phyloP scores from a whole-genome alignment of 345 rosid species.

The Sonneratia alba region DNA sequence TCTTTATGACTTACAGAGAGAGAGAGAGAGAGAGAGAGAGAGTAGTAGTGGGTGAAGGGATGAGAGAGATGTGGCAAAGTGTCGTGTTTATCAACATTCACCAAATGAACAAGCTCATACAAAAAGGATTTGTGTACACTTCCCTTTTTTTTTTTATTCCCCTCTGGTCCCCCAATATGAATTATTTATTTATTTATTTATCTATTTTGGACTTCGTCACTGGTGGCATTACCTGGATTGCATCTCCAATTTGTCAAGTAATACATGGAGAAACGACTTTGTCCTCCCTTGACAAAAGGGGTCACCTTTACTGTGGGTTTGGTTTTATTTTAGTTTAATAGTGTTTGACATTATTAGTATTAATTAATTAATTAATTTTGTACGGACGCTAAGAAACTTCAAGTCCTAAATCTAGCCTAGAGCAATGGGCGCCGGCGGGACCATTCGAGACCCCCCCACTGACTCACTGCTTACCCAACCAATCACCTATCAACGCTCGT shows the following conservation, averaged over 20 bases:
- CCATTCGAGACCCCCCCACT: no score
- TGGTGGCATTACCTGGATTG: not conserved
- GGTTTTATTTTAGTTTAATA: no score
- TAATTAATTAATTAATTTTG: no score
- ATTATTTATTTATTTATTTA: no score
- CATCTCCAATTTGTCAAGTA: constrained; percentile 1
- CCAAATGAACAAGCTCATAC: not conserved
- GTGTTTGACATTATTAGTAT: no score
- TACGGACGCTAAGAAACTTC: no score
- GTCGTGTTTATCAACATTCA: constrained; percentile 5
- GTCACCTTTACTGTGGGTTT: not conserved
- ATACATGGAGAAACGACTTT: constrained; percentile 1
- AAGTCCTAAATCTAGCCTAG: no score
- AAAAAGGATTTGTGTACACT: not conserved
- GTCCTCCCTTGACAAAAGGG: not conserved
- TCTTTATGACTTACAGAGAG: no score
- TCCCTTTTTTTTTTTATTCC: not conserved
- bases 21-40: not conserved
- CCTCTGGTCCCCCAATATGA: not conserved
- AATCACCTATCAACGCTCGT: no score
- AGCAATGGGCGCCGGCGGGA: no score
- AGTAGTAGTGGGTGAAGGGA: not conserved
- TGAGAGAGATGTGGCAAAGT: not conserved
- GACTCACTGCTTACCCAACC: no score
- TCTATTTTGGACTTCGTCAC: not conserved